Base-by-base conservation (phyloP, 1,139 yeast species). In the Candida pseudoviswanathii region DNA sequence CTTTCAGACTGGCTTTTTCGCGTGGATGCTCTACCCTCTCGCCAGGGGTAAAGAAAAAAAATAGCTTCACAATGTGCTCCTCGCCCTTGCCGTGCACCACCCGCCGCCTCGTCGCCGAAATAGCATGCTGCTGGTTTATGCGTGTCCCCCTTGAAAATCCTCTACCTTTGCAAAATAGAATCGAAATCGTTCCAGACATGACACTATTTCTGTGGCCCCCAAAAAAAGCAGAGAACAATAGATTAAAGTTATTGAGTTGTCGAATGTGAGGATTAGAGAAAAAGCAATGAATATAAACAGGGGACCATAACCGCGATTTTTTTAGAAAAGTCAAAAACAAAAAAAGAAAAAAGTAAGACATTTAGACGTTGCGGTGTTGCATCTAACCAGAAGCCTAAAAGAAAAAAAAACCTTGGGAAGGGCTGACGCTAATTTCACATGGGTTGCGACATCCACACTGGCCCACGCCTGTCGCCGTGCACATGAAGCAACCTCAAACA, bases 141-240 rank as follows among this genome's bases (percentile, higher is more conserved):
- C 34, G 11, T 32, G 38, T 7, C 8, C 38, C 38, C 38, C 38
- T 34, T 34, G 38, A 34, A 34, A 34, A 34, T 34, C 38, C 24
- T 16, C 16, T 16, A 16, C 16, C 16, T 16, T 16, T 16, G 16
- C 16, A 16, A 16, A 16, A 16, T 16, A 16, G 16, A 16, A 16
- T 16, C 10, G 3, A 7, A 16, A 10, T 34, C 24, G 24, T 34
- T 34, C 38, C 21, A 34, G 38, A 34, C 25, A 34, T 16, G 16
- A 16, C 16, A 16, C 16, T 16, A 16, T 16, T 16, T 16, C 16
- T 16, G 16, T 16, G 16, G 16, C 16, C 16, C 16, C 16, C 16
- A 16, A 16, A 16, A 16, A 16, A 29, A 29, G 31, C 31, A 32
- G 2, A 10, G 6, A 6, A 21, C 5, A 32, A 11, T 32, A 32